Base-by-base conservation (phyloP, 2,329 filamentous ascomycete genomes). In the Colletotrichum spinosum region DNA sequence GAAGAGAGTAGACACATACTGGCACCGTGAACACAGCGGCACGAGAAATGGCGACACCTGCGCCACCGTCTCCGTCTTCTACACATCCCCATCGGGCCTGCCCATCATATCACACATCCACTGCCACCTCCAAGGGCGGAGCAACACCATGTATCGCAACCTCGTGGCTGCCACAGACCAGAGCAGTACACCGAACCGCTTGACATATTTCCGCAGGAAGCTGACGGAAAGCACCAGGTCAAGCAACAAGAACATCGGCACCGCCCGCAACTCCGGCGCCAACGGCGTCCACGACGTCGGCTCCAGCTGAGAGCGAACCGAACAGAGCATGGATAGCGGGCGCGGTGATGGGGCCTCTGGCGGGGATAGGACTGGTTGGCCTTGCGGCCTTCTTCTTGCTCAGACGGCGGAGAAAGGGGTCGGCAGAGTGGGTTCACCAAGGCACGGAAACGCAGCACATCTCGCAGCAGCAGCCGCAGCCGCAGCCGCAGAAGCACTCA, bases 251-350 rank as follows among this genome's bases (percentile, higher is more conserved):
- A 8, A 7, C 46, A 49, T 49, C n/a, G 11, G 35, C 17, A 34
- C 17, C 3, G 11, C 9, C 48, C 3, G 38, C 33, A 25, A 25
- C 49, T 6, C 42, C 45, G 37, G 25, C 25, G 25, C 25, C 37
- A 12, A 41, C 44, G 10, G 17, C 12, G 33, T 7, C 48, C 17
- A 35, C 38, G 3, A 46, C 46, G 6, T 10, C 11, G 15, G 9
- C 25, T 8, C 44, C 38, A n/a, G 50, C 55, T 46, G n/a, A 8
- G 8, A 9, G 34, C 46, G 12, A 33, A 13, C 33, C 42, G 6
- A 59, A 48, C 15, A 42, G 53, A 13, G 39, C 56, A 17, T 59
- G 39, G 56, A 59, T 59, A 52, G 56, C 39, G n/a, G 48, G 56
- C 17, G 46, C 38, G 5, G 56, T 59, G 9, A 34, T 53, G 8